Base-by-base conservation (phyloP, 345 rosid species). In the Melaleuca quinquenervia region DNA sequence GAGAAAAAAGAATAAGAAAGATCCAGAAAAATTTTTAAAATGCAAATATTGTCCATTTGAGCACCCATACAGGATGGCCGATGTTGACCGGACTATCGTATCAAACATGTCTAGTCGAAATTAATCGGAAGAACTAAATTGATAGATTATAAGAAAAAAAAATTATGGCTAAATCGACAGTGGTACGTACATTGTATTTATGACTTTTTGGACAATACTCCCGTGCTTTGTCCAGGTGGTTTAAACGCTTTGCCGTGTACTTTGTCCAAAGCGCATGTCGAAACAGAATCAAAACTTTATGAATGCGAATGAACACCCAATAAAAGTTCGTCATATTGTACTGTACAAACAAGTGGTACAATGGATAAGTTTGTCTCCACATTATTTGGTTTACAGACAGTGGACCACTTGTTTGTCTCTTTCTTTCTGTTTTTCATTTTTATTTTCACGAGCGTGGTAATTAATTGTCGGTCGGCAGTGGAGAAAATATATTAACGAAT, bases 81-180 rank as follows among this genome's bases (percentile, higher is more conserved):
- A 6, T 4, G 15, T 62, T 62, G 36, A 62, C 3, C 15, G 6
- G 44, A 62, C 10, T 0, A 8, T 5, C 18, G 7, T 22, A 2
- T 62, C 0, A 5, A 1, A 62, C 1, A 62, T 29, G 29, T 62
- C 12, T 1, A 13, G 11, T 3, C 11, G 15, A 62, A 15, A 29
- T 62, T 62, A 16, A 10, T 0, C 0, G 8, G 2, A 15, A 27
- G 2, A 15, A 27, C 21, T 62, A 27, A 41, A 15, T 27, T 29
- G 2, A 3, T 0, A 15, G 13, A 29, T 29, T 62, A 7, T 41
- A 29, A 64, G 15, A 0, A 0, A 29, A 29, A 15, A 62, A 0
- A 15, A 27, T 0, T 27, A 41, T n/a, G n/a, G n/a, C n/a, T n/a
- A 1, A 27, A 14, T 62, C 13, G 1, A 0, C 20, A 2, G 0